A percentile compares a stretch with the other conserved stretches of the same genome.
phyloP scores from a whole-genome alignment of 2,329 filamentous ascomycete genomes.

The Myriosclerotinia duriaeana region DNA sequence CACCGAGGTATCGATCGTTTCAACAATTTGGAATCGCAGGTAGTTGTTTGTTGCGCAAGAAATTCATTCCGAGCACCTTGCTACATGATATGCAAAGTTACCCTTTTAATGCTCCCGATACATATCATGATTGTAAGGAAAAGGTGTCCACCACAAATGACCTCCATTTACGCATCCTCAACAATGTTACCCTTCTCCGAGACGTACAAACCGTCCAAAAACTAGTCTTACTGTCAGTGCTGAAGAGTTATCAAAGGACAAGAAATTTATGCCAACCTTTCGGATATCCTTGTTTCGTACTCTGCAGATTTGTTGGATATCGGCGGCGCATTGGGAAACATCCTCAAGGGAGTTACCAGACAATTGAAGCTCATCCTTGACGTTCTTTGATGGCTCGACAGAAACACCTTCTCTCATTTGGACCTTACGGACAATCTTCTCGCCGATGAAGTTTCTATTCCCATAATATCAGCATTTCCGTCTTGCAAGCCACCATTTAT shows the following conservation, averaged over 20 bases:
- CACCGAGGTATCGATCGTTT: conserved; percentile 17
- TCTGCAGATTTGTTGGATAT: conserved; percentile 99
- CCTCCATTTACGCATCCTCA: conserved; percentile 51
- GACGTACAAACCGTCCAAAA: conserved; percentile 99
- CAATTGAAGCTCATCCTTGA: conserved; percentile 97
- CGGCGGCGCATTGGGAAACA: conserved; percentile 96
- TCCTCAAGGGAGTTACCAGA: conserved; percentile 93
- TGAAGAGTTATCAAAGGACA: not conserved
- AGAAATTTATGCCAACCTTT: conserved; percentile 62
- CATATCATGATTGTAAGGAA: conserved; percentile 34
- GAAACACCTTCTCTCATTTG: conserved; percentile 87
- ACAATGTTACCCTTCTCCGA: conserved; percentile 97
- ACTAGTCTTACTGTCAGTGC: conserved; percentile 53
- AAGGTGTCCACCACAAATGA: conserved; percentile 29
- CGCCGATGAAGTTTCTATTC: conserved; percentile 89
- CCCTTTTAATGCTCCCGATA: conserved; percentile 31
- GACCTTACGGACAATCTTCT: conserved; percentile 97
- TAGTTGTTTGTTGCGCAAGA: conserved; percentile 33
- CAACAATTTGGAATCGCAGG: conserved; percentile 15
- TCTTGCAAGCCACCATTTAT: conserved; percentile 13
- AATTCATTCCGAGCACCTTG: conserved; percentile 40
- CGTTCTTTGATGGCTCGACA: conserved; percentile 82
- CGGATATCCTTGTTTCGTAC: conserved; percentile 99
- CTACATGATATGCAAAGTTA: conserved; percentile 41
- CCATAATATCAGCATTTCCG: conserved; percentile 40